Evolutionary conservation across 2,329 filamentous ascomycete genomes (phyloP).

Genomic region (Pestalotiopsis sp.): DNA sequence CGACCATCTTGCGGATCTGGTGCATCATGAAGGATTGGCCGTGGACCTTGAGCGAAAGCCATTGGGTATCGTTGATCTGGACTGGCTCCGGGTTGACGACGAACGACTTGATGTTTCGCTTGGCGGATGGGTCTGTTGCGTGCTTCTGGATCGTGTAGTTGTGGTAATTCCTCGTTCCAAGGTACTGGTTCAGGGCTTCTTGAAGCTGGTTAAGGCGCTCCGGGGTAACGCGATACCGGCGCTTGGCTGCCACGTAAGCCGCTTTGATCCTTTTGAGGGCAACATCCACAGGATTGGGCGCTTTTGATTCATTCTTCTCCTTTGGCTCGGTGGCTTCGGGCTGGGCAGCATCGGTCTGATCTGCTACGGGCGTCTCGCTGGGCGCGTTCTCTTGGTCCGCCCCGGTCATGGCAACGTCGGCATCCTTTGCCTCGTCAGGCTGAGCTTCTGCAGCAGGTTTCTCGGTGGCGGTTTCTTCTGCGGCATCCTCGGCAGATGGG

Average conservation of each 20-base stretch:
- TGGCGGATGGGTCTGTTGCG: slow-evolving; percentile 78
- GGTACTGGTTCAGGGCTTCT: slow-evolving; percentile 71
- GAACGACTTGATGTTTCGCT: slow-evolving; percentile 92
- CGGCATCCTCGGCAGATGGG: slow-evolving; percentile 18
- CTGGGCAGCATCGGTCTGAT: slow-evolving; percentile 3
- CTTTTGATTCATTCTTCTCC: slow-evolving; percentile 28
- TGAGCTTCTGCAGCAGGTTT: slow-evolving; percentile 17
- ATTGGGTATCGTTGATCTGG: slow-evolving; percentile 89
- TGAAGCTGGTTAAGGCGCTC: slow-evolving; percentile 76
- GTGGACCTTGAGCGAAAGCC: slow-evolving; percentile 94
- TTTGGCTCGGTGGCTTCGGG: slow-evolving; percentile 32
- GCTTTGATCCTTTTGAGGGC: slow-evolving; percentile 76
- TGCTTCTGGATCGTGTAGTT: slow-evolving; percentile 96
- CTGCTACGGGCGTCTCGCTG: background rate
- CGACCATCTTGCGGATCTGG: slow-evolving; percentile 99
- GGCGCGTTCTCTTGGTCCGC: slow-evolving; percentile 11
- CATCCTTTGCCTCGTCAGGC: background rate
- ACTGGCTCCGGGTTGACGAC: slow-evolving; percentile 75
- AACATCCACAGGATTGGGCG: slow-evolving; percentile 58
- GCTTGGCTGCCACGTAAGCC: slow-evolving; percentile 81
- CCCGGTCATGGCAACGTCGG: background rate
- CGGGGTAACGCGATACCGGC: slow-evolving; percentile 78
- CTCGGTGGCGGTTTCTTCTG: slow-evolving; percentile 18
- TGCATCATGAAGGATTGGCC: slow-evolving; percentile 99
- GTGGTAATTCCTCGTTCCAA: slow-evolving; percentile 90